phyloP scores from a whole-genome alignment of 768 basidiomycete genomes.

The Clitopilus hobsonii region DNA sequence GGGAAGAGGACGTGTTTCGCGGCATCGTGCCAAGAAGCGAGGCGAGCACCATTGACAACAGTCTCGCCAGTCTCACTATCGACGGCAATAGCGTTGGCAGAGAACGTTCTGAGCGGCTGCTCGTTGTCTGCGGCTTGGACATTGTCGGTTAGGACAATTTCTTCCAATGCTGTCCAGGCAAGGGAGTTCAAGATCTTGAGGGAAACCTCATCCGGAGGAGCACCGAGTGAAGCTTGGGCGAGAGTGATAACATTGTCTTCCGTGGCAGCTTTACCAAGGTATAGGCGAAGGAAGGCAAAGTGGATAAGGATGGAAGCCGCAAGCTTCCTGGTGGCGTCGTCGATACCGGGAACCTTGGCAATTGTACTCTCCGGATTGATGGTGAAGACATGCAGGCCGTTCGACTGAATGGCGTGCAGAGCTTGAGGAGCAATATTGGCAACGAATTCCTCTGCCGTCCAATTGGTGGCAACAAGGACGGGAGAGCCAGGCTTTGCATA shows the following conservation, averaged over 20 bases:
- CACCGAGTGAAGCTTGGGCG: conserved; percentile 40
- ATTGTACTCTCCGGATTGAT: conserved; percentile 57
- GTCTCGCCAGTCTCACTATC: conserved; percentile 54
- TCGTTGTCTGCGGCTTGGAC: conserved; percentile 14
- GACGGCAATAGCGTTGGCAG: conserved; percentile 71
- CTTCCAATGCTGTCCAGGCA: conserved; percentile 65
- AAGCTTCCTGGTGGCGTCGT: conserved; percentile 20
- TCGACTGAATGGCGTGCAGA: conserved; percentile 40
- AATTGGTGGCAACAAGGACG: conserved; percentile 71
- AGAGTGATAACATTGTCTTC: conserved; percentile 50
- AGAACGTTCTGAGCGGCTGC: conserved; percentile 47
- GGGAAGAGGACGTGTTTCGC: conserved; percentile 90
- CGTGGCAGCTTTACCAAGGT: conserved; percentile 60
- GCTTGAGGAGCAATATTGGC: conserved; percentile 58
- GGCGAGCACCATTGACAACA: conserved; percentile 53
- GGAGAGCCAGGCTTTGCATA: conserved; percentile 63
- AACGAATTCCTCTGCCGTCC: conserved; percentile 70
- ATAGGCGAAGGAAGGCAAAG: conserved; percentile 82
- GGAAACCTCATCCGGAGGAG: conserved; percentile 41
- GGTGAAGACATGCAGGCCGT: conserved; percentile 51
- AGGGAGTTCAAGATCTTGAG: conserved; percentile 47
- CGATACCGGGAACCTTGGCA: conserved; percentile 29
- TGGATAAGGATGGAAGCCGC: conserved; percentile 38
- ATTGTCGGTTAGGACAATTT: conserved; percentile 40
- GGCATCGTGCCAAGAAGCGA: conserved; percentile 77